Conservation (phyloP, 2,329 filamentous ascomycete genomes). For the Cephalotrichum gorgonifer region DNA sequence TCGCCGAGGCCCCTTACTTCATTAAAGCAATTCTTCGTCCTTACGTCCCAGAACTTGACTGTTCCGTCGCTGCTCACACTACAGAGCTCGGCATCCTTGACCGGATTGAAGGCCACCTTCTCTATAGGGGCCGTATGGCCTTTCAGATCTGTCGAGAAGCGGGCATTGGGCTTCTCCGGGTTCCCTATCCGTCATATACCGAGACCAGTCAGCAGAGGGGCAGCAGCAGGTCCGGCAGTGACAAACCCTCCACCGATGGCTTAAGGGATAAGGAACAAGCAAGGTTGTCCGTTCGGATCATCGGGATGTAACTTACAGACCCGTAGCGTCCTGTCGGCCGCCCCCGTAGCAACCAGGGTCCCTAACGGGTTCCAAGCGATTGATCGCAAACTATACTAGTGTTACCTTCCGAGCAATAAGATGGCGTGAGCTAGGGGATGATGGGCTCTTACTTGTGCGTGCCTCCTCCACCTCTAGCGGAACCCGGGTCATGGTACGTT, state of each 20-base stretch:
- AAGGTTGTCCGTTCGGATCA: not conserved
- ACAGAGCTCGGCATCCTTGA: constrained; percentile 66
- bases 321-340: constrained; percentile 57
- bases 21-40: constrained; percentile 59
- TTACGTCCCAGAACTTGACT: constrained; percentile 71
- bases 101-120: constrained; percentile 68
- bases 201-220: not conserved
- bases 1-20: constrained; percentile 57
- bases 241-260: no score
- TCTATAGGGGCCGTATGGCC: constrained; percentile 58
- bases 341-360: constrained; percentile 72
- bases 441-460: not conserved
- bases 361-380: constrained; percentile 87
- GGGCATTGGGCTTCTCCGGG: constrained; percentile 62
- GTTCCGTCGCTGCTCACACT: constrained; percentile 65
- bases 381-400: constrained; percentile 51
- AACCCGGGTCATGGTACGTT: constrained; percentile 54
- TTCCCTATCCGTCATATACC: constrained; percentile 43
- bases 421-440: not conserved
- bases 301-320: constrained; percentile 47
- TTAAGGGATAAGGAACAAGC: no score
- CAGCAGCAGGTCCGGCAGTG: no score
- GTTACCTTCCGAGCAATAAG: not conserved
- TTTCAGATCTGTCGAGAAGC: constrained; percentile 66
- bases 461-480: constrained; percentile 39